Evolutionary conservation across 106 monocot genomes (phyloP).

Genomic region (Apostasia ramifera): DNA sequence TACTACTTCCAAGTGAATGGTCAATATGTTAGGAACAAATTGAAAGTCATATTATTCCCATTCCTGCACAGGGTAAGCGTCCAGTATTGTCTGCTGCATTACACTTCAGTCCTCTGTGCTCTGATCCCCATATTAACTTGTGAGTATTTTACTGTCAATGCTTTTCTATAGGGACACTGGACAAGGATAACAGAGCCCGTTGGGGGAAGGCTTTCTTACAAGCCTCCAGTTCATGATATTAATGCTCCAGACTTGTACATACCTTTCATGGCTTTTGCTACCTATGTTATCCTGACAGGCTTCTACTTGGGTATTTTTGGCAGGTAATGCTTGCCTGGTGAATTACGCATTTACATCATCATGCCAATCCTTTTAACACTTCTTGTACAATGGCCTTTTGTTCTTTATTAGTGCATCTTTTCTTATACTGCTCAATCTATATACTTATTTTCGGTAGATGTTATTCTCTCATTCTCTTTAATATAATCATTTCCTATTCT

Average conservation of each 20-base stretch:
- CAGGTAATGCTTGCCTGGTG: constrained; percentile 13
- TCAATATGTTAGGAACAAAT: constrained; percentile 40
- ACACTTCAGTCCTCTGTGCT: not conserved
- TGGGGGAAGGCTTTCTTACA: constrained; percentile 34
- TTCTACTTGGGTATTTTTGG: constrained; percentile 31
- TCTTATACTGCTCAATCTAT: too few relatives aligned
- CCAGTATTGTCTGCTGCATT: not conserved
- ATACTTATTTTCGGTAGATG: too few relatives aligned
- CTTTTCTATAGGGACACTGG: constrained; percentile 35
- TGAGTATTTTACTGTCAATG: not conserved
- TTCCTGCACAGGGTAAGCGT: constrained; percentile 39
- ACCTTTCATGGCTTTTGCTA: constrained; percentile 42
- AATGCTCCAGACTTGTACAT: constrained; percentile 49
- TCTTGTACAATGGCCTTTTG: too few relatives aligned
- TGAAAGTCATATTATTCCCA: constrained; percentile 37
- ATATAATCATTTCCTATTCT: too few relatives aligned
- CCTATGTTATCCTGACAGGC: constrained; percentile 33
- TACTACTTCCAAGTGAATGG: constrained; percentile 50
- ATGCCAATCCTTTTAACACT: too few relatives aligned
- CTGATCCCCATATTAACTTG: not conserved
- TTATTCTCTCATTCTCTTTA: too few relatives aligned
- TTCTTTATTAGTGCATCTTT: too few relatives aligned
- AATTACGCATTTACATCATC: too few relatives aligned
- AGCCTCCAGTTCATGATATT: constrained; percentile 39
- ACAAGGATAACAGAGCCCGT: constrained; percentile 50